Evolutionary conservation across 257 asterid genomes (phyloP).

Genomic region (Rauvolfia tetraphylla): DNA sequence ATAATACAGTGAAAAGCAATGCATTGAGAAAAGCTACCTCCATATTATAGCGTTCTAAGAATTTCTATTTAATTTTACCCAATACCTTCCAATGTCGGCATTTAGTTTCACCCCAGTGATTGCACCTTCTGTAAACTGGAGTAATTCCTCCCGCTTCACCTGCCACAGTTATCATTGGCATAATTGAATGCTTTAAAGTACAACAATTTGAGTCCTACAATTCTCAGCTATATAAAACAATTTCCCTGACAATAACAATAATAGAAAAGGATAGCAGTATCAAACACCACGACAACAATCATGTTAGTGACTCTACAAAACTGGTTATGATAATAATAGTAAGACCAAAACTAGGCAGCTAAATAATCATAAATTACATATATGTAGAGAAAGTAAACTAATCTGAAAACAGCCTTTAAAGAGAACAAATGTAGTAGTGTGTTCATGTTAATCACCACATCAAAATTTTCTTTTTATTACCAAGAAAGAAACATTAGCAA

Average conservation of each 20-base stretch:
- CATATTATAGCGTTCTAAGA: background rate
- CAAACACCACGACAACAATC: background rate
- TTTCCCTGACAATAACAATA: background rate
- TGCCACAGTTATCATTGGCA: conserved; percentile 23
- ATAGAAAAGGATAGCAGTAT: background rate
- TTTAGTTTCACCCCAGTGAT: conserved; percentile 89
- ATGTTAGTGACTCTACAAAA: background rate
- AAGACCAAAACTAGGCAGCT: background rate
- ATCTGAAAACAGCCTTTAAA: background rate
- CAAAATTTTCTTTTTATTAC: background rate
- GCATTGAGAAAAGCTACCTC: background rate
- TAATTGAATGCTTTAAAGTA: background rate
- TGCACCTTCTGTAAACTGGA: conserved; percentile 95
- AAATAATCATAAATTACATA: background rate
- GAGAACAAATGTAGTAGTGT: background rate
- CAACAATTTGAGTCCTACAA: background rate
- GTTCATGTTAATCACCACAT: background rate
- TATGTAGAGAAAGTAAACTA: background rate
- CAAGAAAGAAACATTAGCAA: background rate
- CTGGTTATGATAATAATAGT: background rate
- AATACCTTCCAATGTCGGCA: conserved; percentile 76
- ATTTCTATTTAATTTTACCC: background rate
- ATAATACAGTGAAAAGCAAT: background rate
- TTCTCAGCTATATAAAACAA: background rate
- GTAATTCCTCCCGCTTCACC: conserved; percentile 97